Percentiles rank a stretch among this genome's conserved stretches.
These are phyloP conservation scores for Galerina marginata DNA, from an alignment of 768 basidiomycete species.

Conservation along the genomic window DNA sequence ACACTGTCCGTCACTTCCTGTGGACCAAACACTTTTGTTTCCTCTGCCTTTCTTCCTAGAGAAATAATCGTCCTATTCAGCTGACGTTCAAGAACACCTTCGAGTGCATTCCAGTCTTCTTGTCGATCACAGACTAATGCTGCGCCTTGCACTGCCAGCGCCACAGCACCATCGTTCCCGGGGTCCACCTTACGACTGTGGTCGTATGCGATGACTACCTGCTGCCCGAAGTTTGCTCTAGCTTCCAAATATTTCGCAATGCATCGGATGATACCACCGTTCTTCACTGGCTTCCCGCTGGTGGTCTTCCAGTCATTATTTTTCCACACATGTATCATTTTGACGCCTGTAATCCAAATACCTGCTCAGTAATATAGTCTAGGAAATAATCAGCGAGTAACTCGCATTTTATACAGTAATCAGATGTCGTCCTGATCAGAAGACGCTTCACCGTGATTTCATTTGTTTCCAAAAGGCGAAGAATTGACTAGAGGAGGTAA, in stretches of 20 bases:
- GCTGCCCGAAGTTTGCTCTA: conserved; percentile 57
- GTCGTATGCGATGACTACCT: conserved; percentile 49
- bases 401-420: conserved; percentile 81
- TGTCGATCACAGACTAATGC: not conserved
- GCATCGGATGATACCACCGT: conserved; percentile 72
- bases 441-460: conserved; percentile 60
- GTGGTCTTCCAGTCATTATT: conserved; percentile 53
- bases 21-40: conserved; percentile 1
- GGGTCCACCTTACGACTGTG: not conserved
- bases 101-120: not conserved
- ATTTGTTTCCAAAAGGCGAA: conserved; percentile 78
- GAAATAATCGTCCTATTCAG: not conserved
- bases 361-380: too few species aligned
- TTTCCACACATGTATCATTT: conserved; percentile 66
- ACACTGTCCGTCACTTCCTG: not conserved
- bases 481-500: conserved; percentile 67
- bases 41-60: not conserved
- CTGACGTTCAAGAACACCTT: not conserved
- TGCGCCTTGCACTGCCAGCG: not conserved
- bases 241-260: conserved; percentile 62
- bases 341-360: conserved; percentile 55
- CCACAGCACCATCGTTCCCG: not conserved
- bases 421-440: conserved; percentile 83
- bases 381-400: not conserved
- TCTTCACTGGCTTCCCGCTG: conserved; percentile 67